A percentile compares a stretch with the other conserved stretches of the same genome.
These are phyloP conservation scores for Colletotrichum falcatum DNA, from an alignment of 2,329 filamentous ascomycete genomes.

Conservation along the genomic window DNA sequence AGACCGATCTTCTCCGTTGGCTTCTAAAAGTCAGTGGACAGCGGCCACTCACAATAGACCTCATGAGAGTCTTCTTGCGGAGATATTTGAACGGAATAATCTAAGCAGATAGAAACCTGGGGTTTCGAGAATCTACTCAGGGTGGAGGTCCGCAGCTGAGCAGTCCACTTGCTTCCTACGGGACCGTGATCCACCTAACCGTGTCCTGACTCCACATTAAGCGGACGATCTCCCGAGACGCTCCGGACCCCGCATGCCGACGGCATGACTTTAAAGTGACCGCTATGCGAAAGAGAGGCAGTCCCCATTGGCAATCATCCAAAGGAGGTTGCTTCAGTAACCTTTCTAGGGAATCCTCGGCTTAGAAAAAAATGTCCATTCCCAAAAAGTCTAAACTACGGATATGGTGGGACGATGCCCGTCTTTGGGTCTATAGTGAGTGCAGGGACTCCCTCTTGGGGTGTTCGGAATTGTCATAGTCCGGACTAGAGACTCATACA, in stretches of 20 bases:
- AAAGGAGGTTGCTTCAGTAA: background rate
- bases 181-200: background rate
- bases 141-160: background rate
- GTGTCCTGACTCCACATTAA: background rate
- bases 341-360: constrained; percentile 7
- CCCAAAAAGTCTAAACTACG: background rate
- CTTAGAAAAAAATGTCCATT: background rate
- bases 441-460: background rate
- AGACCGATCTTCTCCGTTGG: background rate
- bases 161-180: background rate
- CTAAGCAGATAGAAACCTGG: no score
- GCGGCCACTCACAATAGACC: background rate
- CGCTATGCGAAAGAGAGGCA: background rate
- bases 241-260: background rate
- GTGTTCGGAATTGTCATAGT: background rate
- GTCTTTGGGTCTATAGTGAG: background rate
- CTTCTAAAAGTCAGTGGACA: background rate
- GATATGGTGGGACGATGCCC: background rate
- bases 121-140: no score
- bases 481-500: background rate
- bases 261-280: background rate
- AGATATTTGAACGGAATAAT: no score
- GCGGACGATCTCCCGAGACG: background rate
- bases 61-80: background rate
- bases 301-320: background rate